Evolutionary conservation across 2,329 filamentous ascomycete genomes (phyloP).

Genomic region (Phialocephala sp.): DNA sequence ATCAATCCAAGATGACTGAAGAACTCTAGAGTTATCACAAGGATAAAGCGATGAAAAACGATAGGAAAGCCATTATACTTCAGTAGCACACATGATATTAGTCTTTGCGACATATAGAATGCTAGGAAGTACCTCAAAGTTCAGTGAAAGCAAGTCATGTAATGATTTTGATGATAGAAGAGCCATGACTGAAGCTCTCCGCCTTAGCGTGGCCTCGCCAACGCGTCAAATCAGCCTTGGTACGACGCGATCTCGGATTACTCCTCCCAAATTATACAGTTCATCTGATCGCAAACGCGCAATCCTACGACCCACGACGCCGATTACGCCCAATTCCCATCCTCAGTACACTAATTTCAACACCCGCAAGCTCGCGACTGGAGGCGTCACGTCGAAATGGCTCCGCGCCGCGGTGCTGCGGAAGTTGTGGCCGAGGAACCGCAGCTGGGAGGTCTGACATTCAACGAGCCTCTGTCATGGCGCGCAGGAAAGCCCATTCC

Average conservation of each 20-base stretch:
- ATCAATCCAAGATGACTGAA: background rate
- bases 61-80: background rate
- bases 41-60: background rate
- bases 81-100: background rate
- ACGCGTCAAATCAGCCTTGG: slow-evolving; percentile 1
- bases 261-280: background rate
- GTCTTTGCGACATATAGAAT: background rate
- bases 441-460: slow-evolving; percentile 63
- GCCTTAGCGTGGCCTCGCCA: slow-evolving; percentile 5
- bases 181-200: background rate
- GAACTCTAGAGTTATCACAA: background rate
- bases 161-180: background rate
- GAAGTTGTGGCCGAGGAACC: slow-evolving; percentile 37
- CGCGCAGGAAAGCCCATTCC: slow-evolving; percentile 88
- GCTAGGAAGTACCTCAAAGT: background rate
- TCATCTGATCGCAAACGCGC: background rate
- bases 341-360: slow-evolving; percentile 1
- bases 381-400: slow-evolving; percentile 38
- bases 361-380: slow-evolving; percentile 29
- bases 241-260: background rate
- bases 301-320: slow-evolving; percentile 15
- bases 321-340: background rate
- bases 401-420: slow-evolving; percentile 42
- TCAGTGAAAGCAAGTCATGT: background rate
- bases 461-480: slow-evolving; percentile 89